Conservation (phyloP, 2,329 filamentous ascomycete species). For the Orbilia oligospora region DNA sequence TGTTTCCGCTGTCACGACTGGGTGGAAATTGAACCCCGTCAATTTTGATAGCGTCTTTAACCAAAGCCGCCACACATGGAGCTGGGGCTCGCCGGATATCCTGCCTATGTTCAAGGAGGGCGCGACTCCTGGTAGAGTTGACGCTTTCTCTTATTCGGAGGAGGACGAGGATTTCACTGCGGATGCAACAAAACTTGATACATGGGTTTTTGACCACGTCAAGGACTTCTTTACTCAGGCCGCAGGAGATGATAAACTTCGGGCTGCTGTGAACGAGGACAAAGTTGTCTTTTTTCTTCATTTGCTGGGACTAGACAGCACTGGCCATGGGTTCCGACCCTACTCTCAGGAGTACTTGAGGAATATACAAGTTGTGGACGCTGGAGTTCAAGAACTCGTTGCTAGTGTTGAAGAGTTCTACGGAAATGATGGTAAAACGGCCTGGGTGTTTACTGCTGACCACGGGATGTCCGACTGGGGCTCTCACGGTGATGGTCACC, state of each 20-base stretch:
- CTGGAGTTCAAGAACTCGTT: constrained; percentile 87
- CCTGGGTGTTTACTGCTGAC: constrained; percentile 96
- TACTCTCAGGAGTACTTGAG: constrained; percentile 96
- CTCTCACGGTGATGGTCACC: constrained; percentile 98
- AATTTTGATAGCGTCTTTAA: constrained; percentile 99
- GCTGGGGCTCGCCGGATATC: constrained; percentile 98
- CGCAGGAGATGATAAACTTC: constrained; percentile 80
- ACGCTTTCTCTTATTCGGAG: constrained; percentile 85
- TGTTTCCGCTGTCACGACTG: constrained; percentile 95
- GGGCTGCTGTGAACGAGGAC: constrained; percentile 81
- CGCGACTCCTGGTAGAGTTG: constrained; percentile 87
- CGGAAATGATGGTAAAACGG: constrained; percentile 82
- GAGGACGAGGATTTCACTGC: constrained; percentile 92
- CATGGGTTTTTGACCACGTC: constrained; percentile 96
- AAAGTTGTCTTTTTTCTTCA: constrained; percentile 96
- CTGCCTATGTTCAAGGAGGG: constrained; percentile 96
- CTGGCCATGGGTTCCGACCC: constrained; percentile 86
- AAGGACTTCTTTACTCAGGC: constrained; percentile 88
- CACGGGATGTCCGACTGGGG: constrained; percentile 99
- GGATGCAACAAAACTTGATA: constrained; percentile 84
- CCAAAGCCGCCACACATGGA: constrained; percentile 95
- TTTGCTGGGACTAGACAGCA: constrained; percentile 90
- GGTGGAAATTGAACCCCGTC: constrained; percentile 98
- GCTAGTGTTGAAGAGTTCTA: constrained; percentile 89
- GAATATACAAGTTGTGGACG: constrained; percentile 94